Base-by-base conservation (phyloP, 2,329 filamentous ascomycete species). In the Celoporthe dispersa region DNA sequence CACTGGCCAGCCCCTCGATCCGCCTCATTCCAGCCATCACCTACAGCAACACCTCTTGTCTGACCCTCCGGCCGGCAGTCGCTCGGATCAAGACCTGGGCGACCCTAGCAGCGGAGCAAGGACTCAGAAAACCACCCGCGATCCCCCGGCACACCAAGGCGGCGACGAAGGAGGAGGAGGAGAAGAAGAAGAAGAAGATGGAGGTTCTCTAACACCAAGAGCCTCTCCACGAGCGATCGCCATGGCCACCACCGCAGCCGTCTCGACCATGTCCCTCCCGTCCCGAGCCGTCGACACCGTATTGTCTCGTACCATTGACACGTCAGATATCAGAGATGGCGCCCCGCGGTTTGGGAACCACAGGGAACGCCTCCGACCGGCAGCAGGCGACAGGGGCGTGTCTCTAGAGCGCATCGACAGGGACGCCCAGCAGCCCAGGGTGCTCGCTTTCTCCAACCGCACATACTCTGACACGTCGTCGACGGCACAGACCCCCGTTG, bases 321-420 rank as follows among this genome's bases (percentile, higher is more conserved):
- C 79, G 73, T 74, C 80, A 44, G 76, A 79, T 63, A 73, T 79
- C 41, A 76, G 77, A 59, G 76, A 78, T 69, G 75, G 80, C 70
- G 79, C 77, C 68, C 75, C 78, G 35, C 75, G 79, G 70, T 73
- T 81, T 39, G 75, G 76, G 53, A 77, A 77, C 69, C 79, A 81
- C 65, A 77, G 79, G 53, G 79, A 80, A 16, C 76, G 77, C 31
- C 76, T 81, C 65, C 71, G 73, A 39, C 71, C 75, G n/a, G 44
- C 22, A n/a, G 44, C 44, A 25, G 76, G 77, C 64, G 76, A 74
- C 22, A 77, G 81, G 72, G 80, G 80, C n/a, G 80, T 78, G 35
- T 83, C 83, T 28, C 72, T 82, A 37, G 82, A 84, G 73, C 77
- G 81, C n/a, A 82, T 81, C 5, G 79, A 81, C 8, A 81, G 80